Percentiles rank a stretch among this genome's conserved stretches.
phyloP scores from a whole-genome alignment of 805 yeast genomes.

The Ogataea neopini region DNA sequence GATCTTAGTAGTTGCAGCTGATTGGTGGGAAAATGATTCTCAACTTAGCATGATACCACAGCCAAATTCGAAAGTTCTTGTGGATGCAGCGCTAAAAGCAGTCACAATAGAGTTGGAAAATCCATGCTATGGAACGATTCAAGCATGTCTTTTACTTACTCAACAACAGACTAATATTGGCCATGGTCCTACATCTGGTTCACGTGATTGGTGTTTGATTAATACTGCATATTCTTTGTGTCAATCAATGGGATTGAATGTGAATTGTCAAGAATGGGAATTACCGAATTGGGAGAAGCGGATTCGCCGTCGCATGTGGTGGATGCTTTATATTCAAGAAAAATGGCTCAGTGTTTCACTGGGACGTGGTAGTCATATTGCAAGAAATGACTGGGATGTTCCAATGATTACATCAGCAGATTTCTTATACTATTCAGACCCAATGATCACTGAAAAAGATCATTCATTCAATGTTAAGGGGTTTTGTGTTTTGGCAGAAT shows the following conservation, averaged over 20 bases:
- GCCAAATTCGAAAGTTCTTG: constrained; percentile 9
- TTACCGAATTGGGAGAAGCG: constrained; percentile 20
- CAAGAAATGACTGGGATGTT: constrained; percentile 19
- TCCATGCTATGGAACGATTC: constrained; percentile 21
- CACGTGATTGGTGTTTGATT: constrained; percentile 13
- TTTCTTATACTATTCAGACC: constrained; percentile 14
- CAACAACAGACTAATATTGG: constrained; percentile 1
- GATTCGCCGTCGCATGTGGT: constrained; percentile 20
- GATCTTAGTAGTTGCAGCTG: constrained; percentile 14
- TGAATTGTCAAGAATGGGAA: constrained; percentile 15
- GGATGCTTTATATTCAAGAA: constrained; percentile 21
- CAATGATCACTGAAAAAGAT: constrained; percentile 10
- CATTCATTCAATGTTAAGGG: constrained; percentile 13
- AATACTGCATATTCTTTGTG: constrained; percentile 15
- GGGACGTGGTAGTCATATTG: constrained; percentile 18
- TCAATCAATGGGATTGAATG: constrained; percentile 20
- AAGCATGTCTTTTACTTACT: constrained; percentile 17
- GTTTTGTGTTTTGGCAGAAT: constrained; percentile 11
- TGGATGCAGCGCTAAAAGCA: constrained; percentile 7
- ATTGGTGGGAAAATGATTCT: constrained; percentile 20
- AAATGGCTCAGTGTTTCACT: constrained; percentile 20
- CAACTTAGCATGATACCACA: constrained; percentile 14
- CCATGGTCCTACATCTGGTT: constrained; percentile 7
- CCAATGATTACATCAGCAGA: constrained; percentile 13
- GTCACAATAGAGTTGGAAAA: constrained; percentile 11